Evolutionary conservation across 23 red algal species (phyloP), one percentile per base, ranked within the genome.

Genomic region (Gracilaria gracilis): DNA sequence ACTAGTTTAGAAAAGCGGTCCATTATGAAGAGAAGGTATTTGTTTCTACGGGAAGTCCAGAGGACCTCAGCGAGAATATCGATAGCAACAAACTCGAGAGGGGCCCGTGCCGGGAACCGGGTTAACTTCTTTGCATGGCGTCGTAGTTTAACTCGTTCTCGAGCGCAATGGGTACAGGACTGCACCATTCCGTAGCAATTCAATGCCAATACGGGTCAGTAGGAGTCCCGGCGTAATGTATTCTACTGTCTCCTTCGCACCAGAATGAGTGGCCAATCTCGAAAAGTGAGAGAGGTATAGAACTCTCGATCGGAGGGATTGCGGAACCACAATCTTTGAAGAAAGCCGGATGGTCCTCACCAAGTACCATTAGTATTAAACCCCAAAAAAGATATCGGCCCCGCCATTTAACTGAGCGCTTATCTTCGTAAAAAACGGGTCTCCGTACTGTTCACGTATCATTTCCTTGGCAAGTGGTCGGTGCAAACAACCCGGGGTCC

Each of bases 361-460:
- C 42, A 46, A 46, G 42, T 46, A 46, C 4, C 42, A 4, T 46
- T 46, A 11, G 4, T 12, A 20, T 9, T 80, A n/a, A 29, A 80
- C 27, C 16, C 21, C 0, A 19, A 57, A 80, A 16, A 38, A 38
- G 40, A 80, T 33, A 17, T 53, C 0, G 5, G 46, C 75, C 32
- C 75, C 75, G 19, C 75, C 75, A 48, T 80, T 80, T 27, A 80
- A 38, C 46, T 21, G 50, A 0, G 38, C 31, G 19, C 2, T 4
- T 80, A 80, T 25, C 75, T 80, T 40, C 0, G 75, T 53, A 53
- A 31, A 80, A 50, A 80, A 80, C 46, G 46, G 16, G 39, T 80
- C 75, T 33, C 31, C 38, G 40, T 25, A 19, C 39, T 80, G 75
- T 1, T 21, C 35, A 47, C 46, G 36, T 0, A 80, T 40, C 5